Evolutionary conservation across 352 stramenopile species (phyloP).

Genomic region (Phytophthora pini): DNA sequence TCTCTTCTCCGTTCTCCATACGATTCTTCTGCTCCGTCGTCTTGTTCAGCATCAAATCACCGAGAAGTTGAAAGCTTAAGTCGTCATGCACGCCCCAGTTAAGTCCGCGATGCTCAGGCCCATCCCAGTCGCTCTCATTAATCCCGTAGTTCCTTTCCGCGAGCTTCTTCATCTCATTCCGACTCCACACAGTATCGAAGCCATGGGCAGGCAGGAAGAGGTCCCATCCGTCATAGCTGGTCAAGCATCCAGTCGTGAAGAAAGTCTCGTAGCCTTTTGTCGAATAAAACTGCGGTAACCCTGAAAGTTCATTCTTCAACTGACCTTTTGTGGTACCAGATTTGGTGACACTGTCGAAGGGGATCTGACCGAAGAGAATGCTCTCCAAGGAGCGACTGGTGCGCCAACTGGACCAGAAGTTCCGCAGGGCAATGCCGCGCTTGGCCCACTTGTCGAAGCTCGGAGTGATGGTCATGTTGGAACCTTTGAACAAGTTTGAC

Average conservation of each 20-base stretch:
- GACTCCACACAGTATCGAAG: slow-evolving; percentile 51
- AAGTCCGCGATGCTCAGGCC: slow-evolving; percentile 14
- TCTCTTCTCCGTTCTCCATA: slow-evolving; percentile 20
- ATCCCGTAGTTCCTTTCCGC: slow-evolving; percentile 46
- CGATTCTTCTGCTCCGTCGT: slow-evolving; percentile 37
- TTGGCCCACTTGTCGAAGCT: slow-evolving; percentile 57
- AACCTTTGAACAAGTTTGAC: slow-evolving; percentile 36
- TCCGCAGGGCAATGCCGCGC: slow-evolving; percentile 52
- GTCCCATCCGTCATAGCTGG: slow-evolving; percentile 57
- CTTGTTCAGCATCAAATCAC: slow-evolving; percentile 54
- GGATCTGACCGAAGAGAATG: slow-evolving; percentile 55
- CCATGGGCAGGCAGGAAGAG: slow-evolving; percentile 51
- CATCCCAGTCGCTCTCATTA: slow-evolving; percentile 36
- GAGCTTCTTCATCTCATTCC: slow-evolving; percentile 47
- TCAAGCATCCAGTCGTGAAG: slow-evolving; percentile 50
- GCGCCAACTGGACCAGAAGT: slow-evolving; percentile 62
- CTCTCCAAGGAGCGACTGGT: slow-evolving; percentile 63
- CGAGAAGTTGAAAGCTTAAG: slow-evolving; percentile 51
- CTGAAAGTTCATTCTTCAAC: slow-evolving; percentile 30
- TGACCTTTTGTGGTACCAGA: slow-evolving; percentile 38
- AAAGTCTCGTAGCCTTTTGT: slow-evolving; percentile 51
- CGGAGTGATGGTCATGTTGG: slow-evolving; percentile 37
- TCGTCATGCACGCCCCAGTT: slow-evolving; percentile 65
- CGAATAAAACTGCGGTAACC: slow-evolving; percentile 55
- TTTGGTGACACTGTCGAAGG: slow-evolving; percentile 43